Evolutionary conservation across 495 filamentous ascomycete species (phyloP), one percentile per base, ranked within the genome.

Genomic region (Elaphomyces granulatus): DNA sequence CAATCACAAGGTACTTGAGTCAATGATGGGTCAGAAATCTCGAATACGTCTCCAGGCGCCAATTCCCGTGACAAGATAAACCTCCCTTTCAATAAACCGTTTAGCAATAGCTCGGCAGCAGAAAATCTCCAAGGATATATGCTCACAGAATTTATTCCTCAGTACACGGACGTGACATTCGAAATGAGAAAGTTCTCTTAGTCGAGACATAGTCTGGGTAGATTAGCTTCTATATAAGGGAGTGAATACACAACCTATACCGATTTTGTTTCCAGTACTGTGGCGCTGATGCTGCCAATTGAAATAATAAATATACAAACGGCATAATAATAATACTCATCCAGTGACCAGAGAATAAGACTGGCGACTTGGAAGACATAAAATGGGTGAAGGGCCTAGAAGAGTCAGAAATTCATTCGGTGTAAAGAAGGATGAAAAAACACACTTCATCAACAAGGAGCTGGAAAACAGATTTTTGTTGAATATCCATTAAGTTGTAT

Each of bases 361-460:
- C 92, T 96, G 21, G 85, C 87, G 50, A 99, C 77, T 55, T 99
- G 92, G 59, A 99, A 99, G 26, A 95, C 78, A 52, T 96, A 99
- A 61, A 99, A 96, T 2, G 92, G 92, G 52, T 96, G 90, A 54
- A 99, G 85, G 3, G 81, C 85, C 80, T 90, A 43, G 41, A 34
- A 12, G 20, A 10, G n/a, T 28, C 10, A 20, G 9, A 2, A 30
- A 15, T 26, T 14, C 18, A 15, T 28, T 17, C 19, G 20, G 26
- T 19, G 19, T 32, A 34, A 36, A 15, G 15, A 30, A n/a, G 30
- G 17, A 37, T 14, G 23, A 12, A 28, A 28, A 12, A 12, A 62
- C 70, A 44, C 55, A 88, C 84, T 63, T 96, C 92, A 53, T 96
- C 87, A 15, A 93, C 63, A 16, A 99, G 74, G 36, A 99, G 70